Evolutionary conservation across 768 basidiomycete species (phyloP), one percentile per base, ranked within the genome.

Genomic region (Punctularia strigosozonata): DNA sequence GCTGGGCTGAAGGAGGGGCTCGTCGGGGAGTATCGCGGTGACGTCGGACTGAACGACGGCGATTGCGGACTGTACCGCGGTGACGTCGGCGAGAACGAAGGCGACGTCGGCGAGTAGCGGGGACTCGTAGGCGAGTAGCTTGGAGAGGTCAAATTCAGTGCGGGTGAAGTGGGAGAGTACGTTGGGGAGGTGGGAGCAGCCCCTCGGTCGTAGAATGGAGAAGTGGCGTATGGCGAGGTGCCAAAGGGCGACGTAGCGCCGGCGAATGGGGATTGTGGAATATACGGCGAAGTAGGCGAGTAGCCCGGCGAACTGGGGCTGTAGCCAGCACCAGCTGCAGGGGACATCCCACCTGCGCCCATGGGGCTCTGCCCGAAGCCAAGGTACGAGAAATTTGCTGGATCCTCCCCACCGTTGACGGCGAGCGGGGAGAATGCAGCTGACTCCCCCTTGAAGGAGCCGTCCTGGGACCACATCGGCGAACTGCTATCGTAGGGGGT

Each of bases 371-470:
- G 83, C n/a, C 84, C 82, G 49, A 80, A 91, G 1, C 73, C 72
- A n/a, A 70, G 64, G 49, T 82, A 77, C 30, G 68, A 71, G 68
- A 85, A 90, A 44, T 69, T 77, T 6, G 80, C 69, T 1, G 77
- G 69, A 45, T 89, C 89, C 48, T 95, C 92, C 39, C 83, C 83
- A 30, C 65, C 67, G 45, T 80, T 86, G 44, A 80, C 78, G 20
- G 86, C 87, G 25, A 98, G 73, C 1, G 92, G 94, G n/a, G 92
- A 95, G 71, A 98, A 98, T 0, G 88, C 77, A 4, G 90, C 85
- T 3, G 81, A 72, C 40, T 89, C 87, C 38, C 86, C 88, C 51
- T 80, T 80, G 65, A 85, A 86, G 24, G 68, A 63, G 0, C 66
- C 70, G 40, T 86, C 81, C 38, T 80, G 73, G 31, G 50, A 52